Conservation (phyloP, 208 protist genomes). For the Acanthamoeba castellanii region DNA sequence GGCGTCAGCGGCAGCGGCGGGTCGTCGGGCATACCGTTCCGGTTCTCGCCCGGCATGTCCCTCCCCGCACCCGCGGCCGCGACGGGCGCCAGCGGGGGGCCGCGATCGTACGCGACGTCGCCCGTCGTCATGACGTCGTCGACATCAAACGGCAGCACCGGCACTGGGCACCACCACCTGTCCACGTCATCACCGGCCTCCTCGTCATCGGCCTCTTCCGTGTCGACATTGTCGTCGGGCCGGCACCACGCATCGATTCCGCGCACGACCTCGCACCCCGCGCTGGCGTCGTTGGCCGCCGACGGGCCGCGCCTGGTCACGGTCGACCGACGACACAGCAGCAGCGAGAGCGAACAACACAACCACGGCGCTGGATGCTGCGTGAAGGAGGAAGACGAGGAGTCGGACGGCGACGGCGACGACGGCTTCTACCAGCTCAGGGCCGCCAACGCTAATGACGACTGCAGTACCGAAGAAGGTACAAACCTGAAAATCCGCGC, state of each 20-base stretch:
- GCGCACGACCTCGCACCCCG: background rate
- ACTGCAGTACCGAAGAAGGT: background rate
- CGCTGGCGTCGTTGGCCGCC: background rate
- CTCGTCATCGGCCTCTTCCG: background rate
- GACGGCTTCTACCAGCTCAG: background rate
- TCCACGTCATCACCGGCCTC: background rate
- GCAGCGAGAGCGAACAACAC: background rate
- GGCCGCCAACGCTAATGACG: background rate
- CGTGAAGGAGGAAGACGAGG: slow-evolving; percentile 1
- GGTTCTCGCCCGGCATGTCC: background rate
- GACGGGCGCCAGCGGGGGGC: background rate
- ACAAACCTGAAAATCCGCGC: background rate
- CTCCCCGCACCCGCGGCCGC: background rate
- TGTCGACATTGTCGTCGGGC: background rate
- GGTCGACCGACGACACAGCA: background rate
- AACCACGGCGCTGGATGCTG: background rate
- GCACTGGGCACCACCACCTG: background rate
- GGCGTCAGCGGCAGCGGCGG: too few relatives aligned
- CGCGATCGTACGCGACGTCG: background rate
- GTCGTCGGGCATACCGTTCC: background rate
- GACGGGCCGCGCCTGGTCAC: background rate
- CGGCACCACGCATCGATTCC: too few relatives aligned
- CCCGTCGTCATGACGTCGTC: background rate
- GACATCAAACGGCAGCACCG: background rate
- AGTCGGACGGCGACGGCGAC: background rate